A percentile compares a stretch with the other conserved stretches of the same genome.
These are phyloP conservation scores for Saccharomycopsis selenospora DNA, from an alignment of 805 yeast genomes.

Conservation along the genomic window DNA sequence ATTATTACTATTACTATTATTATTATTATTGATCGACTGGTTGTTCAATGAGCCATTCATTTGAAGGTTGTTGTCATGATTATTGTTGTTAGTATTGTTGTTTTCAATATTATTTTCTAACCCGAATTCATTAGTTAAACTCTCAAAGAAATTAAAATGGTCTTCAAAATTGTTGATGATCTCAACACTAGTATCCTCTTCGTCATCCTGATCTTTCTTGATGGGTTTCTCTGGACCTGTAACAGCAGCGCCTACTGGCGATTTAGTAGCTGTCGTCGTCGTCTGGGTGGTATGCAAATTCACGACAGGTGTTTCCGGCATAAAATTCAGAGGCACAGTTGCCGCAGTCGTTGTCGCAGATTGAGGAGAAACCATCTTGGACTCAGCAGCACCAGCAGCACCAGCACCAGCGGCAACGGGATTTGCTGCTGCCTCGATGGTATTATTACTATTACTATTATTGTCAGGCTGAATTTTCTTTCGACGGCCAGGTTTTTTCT, in stretches of 20 bases:
- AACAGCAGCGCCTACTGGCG: not conserved
- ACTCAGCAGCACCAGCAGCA: not conserved
- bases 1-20: constrained; percentile 1
- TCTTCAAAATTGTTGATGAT: constrained; percentile 3
- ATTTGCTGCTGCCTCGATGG: not conserved
- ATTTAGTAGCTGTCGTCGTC: not conserved
- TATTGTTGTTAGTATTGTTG: not conserved
- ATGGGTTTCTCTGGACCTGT: not conserved
- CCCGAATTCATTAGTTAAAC: not conserved
- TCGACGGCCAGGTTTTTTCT: not conserved
- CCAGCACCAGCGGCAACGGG: not conserved
- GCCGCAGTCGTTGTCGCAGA: not conserved
- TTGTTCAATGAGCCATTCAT: not conserved
- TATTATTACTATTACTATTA: not conserved
- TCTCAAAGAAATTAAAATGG: constrained; percentile 4
- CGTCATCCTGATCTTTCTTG: not conserved
- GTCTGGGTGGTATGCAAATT: too few species aligned
- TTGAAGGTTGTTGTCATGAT: not conserved
- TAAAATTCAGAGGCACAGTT: too few species aligned
- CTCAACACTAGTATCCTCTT: constrained; percentile 1
- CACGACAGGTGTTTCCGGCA: not conserved
- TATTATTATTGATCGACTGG: not conserved
- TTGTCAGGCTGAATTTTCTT: not conserved
- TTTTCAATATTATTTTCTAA: not conserved
- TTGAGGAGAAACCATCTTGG: not conserved